phyloP scores from a whole-genome alignment of 73 alveolate species.

The Paramecium octaurelia region DNA sequence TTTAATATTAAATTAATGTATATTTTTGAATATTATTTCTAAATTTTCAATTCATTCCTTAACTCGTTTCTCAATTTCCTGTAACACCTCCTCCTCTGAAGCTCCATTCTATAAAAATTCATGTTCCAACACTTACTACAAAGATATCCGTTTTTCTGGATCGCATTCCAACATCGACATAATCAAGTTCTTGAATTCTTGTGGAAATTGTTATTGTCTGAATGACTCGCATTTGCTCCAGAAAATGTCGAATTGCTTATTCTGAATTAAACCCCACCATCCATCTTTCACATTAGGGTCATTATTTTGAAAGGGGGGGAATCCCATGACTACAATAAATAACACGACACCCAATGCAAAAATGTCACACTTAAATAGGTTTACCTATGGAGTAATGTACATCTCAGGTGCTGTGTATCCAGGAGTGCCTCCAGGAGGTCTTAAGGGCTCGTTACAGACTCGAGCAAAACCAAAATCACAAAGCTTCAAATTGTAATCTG shows the following conservation, averaged over 20 bases:
- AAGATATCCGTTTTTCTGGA: background rate
- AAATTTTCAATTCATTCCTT: background rate
- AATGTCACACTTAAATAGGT: background rate
- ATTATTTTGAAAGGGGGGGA: slow-evolving; percentile 27
- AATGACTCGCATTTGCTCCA: slow-evolving; percentile 16
- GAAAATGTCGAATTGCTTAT: background rate
- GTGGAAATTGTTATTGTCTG: background rate
- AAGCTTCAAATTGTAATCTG: background rate
- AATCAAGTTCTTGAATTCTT: background rate
- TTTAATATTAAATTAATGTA: background rate
- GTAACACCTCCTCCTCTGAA: background rate
- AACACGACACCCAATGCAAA: slow-evolving; percentile 43
- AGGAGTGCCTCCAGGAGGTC: slow-evolving; percentile 50
- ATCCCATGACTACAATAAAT: slow-evolving; percentile 24
- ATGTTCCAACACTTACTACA: background rate
- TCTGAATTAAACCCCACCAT: slow-evolving; percentile 24
- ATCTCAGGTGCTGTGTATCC: slow-evolving; percentile 48
- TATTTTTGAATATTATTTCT: background rate
- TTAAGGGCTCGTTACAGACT: background rate
- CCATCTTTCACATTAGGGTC: slow-evolving; percentile 19
- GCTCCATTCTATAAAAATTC: background rate
- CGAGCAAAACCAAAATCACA: slow-evolving; percentile 53
- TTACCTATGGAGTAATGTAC: background rate
- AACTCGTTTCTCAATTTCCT: background rate
- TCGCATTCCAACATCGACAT: background rate